Conservation (phyloP, 768 basidiomycete genomes). For the Daedaleopsis nitida region DNA sequence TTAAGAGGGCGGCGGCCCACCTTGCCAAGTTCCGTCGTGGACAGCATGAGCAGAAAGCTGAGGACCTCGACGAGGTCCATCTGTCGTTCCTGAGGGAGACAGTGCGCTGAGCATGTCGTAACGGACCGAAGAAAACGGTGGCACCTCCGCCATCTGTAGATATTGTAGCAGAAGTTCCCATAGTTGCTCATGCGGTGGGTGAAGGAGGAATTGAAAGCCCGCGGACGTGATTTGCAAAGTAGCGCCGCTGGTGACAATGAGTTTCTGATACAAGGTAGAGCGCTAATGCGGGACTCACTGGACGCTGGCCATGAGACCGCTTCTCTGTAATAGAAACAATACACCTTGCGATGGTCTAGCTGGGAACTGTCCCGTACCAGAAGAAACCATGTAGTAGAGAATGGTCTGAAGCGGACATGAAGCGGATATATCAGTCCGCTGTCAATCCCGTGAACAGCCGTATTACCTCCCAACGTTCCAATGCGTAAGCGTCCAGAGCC, state of each 20-base stretch:
- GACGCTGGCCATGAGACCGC: slow-evolving; percentile 80
- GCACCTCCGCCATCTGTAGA: slow-evolving; percentile 80
- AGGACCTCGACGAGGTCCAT: slow-evolving; percentile 95
- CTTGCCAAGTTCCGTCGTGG: slow-evolving; percentile 91
- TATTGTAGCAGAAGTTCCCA: slow-evolving; percentile 96
- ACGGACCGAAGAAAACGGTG: background rate
- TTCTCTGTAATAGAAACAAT: slow-evolving; percentile 77
- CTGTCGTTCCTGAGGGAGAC: slow-evolving; percentile 62
- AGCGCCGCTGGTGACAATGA: slow-evolving; percentile 44
- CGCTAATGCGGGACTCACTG: slow-evolving; percentile 48
- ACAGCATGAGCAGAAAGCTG: slow-evolving; percentile 94
- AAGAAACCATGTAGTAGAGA: slow-evolving; percentile 97
- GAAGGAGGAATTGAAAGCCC: slow-evolving; percentile 95
- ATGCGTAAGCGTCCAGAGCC: slow-evolving; percentile 75
- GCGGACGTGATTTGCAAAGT: slow-evolving; percentile 83
- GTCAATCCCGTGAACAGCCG: background rate
- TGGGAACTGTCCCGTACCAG: slow-evolving; percentile 74
- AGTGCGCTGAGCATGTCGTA: slow-evolving; percentile 7
- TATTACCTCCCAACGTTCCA: slow-evolving; percentile 89
- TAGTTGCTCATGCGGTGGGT: slow-evolving; percentile 91
- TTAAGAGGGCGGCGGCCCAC: slow-evolving; percentile 40
- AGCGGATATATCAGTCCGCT: background rate
- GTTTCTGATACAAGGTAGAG: background rate
- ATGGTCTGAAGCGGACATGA: slow-evolving; percentile 64
- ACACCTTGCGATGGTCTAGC: slow-evolving; percentile 82